Base-by-base conservation (phyloP, 352 stramenopile species). In the Phytophthora sansomeana region DNA sequence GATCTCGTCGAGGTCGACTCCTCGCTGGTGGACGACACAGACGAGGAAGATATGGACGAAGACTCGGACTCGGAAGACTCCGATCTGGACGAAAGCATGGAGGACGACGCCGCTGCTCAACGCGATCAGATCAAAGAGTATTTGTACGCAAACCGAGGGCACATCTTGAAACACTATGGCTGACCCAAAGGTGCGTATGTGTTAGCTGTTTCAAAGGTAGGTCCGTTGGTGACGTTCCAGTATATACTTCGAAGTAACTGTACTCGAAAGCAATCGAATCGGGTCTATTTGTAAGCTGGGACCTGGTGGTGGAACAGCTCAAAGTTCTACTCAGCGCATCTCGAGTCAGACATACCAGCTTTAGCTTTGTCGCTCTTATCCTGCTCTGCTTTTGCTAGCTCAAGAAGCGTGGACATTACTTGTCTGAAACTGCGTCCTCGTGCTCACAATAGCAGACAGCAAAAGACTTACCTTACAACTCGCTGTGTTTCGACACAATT, bases 11-110 rank as follows among this genome's bases (percentile, higher is more conserved):
- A 67, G 16, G 41, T 44, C 13, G 50, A 65, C 14, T 67, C 63
- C 3, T 67, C 56, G 6, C 29, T 71, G 16, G 48, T 21, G 13
- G 63, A 65, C 33, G 63, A 71, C 47, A 71, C 56, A 14, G 63
- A 71, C 42, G 63, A 71, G 19, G 63, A 71, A 49, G 63, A 71
- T 3, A 61, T 71, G 55, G 39, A 66, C 3, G 36, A 57, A n/a
- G 42, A 44, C n/a, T 56, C 56, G 2, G 56, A 46, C 19, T 35
- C 44, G 8, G 63, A 71, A 41, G 49, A 61, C 33, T 71, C 63
- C 11, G 63, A 71, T 33, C 13, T 47, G 47, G 63, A 67, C 17
- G 63, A 66, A 56, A 51, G 33, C 41, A 66, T 67, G 32, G 56
- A 66, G 10, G 48, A 48, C 9, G 35, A 61, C 8, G 50, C 28